Percentiles rank a stretch among this genome's conserved stretches.
These are phyloP conservation scores for Quercus dentata DNA, from an alignment of 306 rosid species.

Conservation along the genomic window DNA sequence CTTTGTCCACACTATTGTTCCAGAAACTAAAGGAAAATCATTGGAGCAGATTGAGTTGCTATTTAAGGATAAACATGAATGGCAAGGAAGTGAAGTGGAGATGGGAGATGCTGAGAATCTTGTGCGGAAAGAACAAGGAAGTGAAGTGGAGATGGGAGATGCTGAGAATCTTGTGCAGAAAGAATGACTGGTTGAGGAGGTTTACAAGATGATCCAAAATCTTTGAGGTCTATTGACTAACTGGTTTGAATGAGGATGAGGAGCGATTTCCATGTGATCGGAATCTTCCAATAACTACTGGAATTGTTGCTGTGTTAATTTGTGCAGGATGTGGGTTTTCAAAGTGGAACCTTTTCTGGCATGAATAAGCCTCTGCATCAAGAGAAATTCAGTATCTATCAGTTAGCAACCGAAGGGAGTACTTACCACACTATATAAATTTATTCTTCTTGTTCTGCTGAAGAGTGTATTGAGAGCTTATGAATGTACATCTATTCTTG, in stretches of 20 bases:
- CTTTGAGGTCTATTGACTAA: not conserved
- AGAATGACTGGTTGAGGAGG: constrained; percentile 11
- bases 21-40: constrained; percentile 93
- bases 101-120: constrained; percentile 85
- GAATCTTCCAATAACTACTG: not conserved
- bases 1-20: constrained; percentile 60
- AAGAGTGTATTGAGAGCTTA: not conserved
- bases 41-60: constrained; percentile 82
- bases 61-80: constrained; percentile 59
- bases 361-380: constrained; percentile 17
- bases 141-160: constrained; percentile 53
- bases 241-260: constrained; percentile 14
- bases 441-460: constrained; percentile 11
- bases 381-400: constrained; percentile 5
- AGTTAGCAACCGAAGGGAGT: constrained; percentile 20
- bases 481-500: constrained; percentile 10
- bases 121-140: constrained; percentile 48
- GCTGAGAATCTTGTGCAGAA: constrained; percentile 85
- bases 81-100: constrained; percentile 51
- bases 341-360: constrained; percentile 13
- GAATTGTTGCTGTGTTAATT: not conserved
- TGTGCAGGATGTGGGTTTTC: constrained; percentile 12
- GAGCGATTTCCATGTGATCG: constrained; percentile 4
- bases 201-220: not conserved
- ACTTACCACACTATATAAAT: not conserved